These are phyloP conservation scores for Circinella umbellata DNA, from an alignment of 371 early-diverging fungal species.

Conservation along the genomic window DNA sequence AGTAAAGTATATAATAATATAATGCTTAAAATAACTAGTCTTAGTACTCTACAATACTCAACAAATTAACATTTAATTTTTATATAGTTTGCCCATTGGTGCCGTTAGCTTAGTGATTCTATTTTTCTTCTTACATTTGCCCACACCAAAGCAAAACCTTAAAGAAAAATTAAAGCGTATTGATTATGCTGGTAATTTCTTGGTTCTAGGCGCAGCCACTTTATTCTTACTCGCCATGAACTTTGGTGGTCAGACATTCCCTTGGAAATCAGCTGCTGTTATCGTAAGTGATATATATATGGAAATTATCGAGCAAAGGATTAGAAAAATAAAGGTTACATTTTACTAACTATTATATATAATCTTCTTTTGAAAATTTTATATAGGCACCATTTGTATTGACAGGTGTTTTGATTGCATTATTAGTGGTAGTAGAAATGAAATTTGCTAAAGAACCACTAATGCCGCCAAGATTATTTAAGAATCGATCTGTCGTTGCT, in stretches of 20 bases:
- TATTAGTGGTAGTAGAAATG: constrained; percentile 51
- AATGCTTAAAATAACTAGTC: neutral
- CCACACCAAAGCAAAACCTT: constrained; percentile 33
- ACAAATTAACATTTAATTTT: too few species aligned
- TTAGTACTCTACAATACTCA: too few species aligned
- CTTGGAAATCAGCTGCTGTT: constrained; percentile 70
- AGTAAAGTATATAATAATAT: constrained; percentile 26
- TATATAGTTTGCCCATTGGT: constrained; percentile 52
- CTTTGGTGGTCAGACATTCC: constrained; percentile 55
- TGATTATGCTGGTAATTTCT: constrained; percentile 46
- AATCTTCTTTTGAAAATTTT: too few species aligned
- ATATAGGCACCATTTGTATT: constrained; percentile 48
- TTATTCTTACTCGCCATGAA: constrained; percentile 52
- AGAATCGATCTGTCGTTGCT: constrained; percentile 47
- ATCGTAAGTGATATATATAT: constrained; percentile 30
- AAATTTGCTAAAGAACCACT: constrained; percentile 60
- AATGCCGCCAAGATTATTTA: constrained; percentile 61
- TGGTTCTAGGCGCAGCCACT: constrained; percentile 43
- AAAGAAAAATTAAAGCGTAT: constrained; percentile 45
- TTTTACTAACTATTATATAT: too few species aligned
- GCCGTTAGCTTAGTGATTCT: constrained; percentile 41
- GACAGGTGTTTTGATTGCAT: constrained; percentile 43
- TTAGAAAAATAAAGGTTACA: too few species aligned
- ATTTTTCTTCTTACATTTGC: constrained; percentile 32
- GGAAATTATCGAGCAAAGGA: too few species aligned